Evolutionary conservation across 495 filamentous ascomycete species (phyloP), one percentile per base, ranked within the genome.

Genomic region (Amorphotheca resinae): DNA sequence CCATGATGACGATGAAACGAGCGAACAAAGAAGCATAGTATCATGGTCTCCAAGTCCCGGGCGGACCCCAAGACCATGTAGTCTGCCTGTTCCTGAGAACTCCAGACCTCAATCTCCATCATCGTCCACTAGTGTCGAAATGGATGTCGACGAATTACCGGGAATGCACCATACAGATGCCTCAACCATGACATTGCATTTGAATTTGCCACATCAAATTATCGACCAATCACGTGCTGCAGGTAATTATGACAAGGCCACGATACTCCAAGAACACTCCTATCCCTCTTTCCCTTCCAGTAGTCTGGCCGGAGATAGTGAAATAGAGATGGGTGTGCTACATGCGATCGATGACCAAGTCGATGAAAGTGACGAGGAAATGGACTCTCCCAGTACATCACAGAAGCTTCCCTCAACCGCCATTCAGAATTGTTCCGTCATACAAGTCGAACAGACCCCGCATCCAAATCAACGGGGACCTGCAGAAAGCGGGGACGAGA

Each of bases 311-410:
- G 64, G 66, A 12, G 75, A 78, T 7, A 64, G 64, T 2, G 64
- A 66, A n/a, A 65, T 79, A 54, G 73, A 77, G 33, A 52, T 70
- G 11, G 63, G 65, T 53, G 56, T 73, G 4, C 75, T 74, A 18
- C 59, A 59, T 39, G 66, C 70, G 3, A 59, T 76, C 11, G 60
- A 56, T 15, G 59, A 67, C 25, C 31, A 30, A 17, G 26, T 57
- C 6, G 42, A 50, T 6, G 38, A 55, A 1, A 41, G 49, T 14
- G 54, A 56, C 37, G 55, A 39, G 26, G 50, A 49, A 15, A 25
- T 46, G 5, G 18, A 38, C 16, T 18, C 14, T 15, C 25, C 40
- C 23, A 31, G 45, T 8, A 35, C 51, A 15, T 49, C 38, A 1
- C 37, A 46, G 12, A 21, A 28, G n/a, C 33, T n/a, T 15, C 52